Conservation (phyloP, 257 asterid genomes). For the Scutellaria baicalensis region DNA sequence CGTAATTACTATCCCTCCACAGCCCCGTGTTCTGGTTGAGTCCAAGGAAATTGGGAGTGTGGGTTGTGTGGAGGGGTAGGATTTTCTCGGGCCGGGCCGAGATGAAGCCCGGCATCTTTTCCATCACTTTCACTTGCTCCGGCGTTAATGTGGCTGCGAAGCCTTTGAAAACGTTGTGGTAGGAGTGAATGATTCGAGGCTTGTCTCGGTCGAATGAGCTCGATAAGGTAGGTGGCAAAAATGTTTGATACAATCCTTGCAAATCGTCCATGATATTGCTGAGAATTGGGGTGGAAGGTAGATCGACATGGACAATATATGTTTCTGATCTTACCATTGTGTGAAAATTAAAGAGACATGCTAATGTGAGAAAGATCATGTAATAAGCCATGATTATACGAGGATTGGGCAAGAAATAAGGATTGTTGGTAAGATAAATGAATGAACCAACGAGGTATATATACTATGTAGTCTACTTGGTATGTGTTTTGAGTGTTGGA, state of each 20-base stretch:
- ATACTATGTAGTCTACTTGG: too few relatives aligned
- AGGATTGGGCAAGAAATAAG: too few relatives aligned
- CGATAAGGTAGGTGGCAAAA: not conserved
- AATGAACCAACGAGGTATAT: too few relatives aligned
- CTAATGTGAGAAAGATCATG: too few relatives aligned
- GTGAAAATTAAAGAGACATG: too few relatives aligned
- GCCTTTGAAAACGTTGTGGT: constrained; percentile 22
- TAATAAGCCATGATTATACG: too few relatives aligned
- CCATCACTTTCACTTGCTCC: constrained; percentile 18
- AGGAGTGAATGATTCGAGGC: not conserved
- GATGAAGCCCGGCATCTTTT: not conserved
- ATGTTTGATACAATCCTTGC: constrained; percentile 2
- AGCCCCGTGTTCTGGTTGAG: not conserved
- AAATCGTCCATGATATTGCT: not conserved
- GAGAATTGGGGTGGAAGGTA: not conserved
- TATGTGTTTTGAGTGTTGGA: too few relatives aligned
- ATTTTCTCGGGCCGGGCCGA: constrained; percentile 8
- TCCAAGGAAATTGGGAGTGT: constrained; percentile 9
- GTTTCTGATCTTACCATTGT: not conserved
- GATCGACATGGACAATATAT: not conserved
- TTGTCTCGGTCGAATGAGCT: not conserved
- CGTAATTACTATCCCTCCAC: not conserved
- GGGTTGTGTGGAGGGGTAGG: constrained; percentile 10
- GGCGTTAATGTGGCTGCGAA: constrained; percentile 28
- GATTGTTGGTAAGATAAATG: too few relatives aligned